Evolutionary conservation across 768 basidiomycete genomes (phyloP), one percentile per base, ranked within the genome.

Genomic region (Dentipellis sp.): DNA sequence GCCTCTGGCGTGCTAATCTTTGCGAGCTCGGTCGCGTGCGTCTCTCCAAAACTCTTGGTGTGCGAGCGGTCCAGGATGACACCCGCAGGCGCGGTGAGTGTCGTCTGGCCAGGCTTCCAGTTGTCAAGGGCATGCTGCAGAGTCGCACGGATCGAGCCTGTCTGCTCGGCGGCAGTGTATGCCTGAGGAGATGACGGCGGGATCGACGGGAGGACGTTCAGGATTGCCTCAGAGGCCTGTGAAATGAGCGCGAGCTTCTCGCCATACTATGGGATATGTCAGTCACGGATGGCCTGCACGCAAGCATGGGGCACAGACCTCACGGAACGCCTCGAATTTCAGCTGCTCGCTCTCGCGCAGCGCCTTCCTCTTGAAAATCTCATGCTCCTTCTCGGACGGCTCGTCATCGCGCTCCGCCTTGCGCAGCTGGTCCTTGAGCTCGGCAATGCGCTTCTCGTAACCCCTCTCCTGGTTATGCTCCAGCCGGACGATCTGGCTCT

Each of bases 21-120:
- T 16, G 78, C 77, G 37, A 93, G 75, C 69, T 92, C 91, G 37
- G 71, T 75, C 0, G 86, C 87, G 63, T 93, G 91, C 39, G 83
- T 91, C 69, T 86, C 87, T 17, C 91, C 91, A 65, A 93, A 93
- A 68, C 86, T 90, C 56, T 80, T 80, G 0, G 86, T 88, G 63
- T 92, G 86, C 3, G 84, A 84, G 58, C 84, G 75, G 57, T 77
- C 75, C 40, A 89, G 75, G 65, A 86, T 56, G n/a, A 77, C 69
- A 5, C 74, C 71, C 29, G 73, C 68, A 12, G 68, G 58, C 14
- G 77, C 74, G 10, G 74, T 68, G 39, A 68, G 59, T 11, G 76
- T 75, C 63, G 79, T 76, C 56, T 80, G 75, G 0, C 89, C 90
- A 1, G 81, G 80, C 65, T 79, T 80, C 71, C 88, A 91, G 61